Evolutionary conservation across 2,329 filamentous ascomycete species (phyloP).

Genomic region (Venturia aucupariae): DNA sequence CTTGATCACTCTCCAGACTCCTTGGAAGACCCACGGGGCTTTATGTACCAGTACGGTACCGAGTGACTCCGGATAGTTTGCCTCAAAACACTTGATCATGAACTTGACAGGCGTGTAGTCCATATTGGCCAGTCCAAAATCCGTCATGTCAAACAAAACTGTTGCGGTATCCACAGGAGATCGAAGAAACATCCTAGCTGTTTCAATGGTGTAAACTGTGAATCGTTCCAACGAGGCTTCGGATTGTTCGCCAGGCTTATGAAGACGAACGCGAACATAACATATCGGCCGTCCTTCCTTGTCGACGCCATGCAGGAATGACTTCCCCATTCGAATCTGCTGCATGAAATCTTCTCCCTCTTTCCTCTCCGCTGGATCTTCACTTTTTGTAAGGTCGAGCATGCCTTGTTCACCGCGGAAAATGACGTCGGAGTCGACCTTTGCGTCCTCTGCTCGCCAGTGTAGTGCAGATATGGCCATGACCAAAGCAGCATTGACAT

Average conservation of each 20-base stretch:
- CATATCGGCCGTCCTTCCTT: conserved; percentile 80
- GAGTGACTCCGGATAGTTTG: conserved; percentile 91
- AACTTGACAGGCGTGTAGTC: conserved; percentile 96
- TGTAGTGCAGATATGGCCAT: conserved; percentile 94
- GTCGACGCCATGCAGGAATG: conserved; percentile 80
- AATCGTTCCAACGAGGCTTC: conserved; percentile 76
- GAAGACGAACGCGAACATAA: conserved; percentile 71
- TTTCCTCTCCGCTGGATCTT: conserved; percentile 50
- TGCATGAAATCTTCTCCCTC: conserved; percentile 67
- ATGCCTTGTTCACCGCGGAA: conserved; percentile 42
- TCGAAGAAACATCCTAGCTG: conserved; percentile 71
- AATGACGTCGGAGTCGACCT: conserved; percentile 79
- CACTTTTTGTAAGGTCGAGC: conserved; percentile 48
- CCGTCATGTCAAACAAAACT: conserved; percentile 91
- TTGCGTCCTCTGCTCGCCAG: conserved; percentile 76
- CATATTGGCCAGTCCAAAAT: conserved; percentile 93
- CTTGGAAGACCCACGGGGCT: conserved; percentile 93
- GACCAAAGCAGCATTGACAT: conserved; percentile 81
- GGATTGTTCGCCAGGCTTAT: conserved; percentile 72
- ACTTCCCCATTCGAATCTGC: conserved; percentile 85
- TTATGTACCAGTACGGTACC: conserved; percentile 90
- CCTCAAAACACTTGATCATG: conserved; percentile 99
- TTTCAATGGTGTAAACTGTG: conserved; percentile 92
- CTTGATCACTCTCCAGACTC: conserved; percentile 92
- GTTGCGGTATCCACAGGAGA: conserved; percentile 84